Evolutionary conservation across 768 basidiomycete species (phyloP).

Genomic region (Astraeus odoratus): DNA sequence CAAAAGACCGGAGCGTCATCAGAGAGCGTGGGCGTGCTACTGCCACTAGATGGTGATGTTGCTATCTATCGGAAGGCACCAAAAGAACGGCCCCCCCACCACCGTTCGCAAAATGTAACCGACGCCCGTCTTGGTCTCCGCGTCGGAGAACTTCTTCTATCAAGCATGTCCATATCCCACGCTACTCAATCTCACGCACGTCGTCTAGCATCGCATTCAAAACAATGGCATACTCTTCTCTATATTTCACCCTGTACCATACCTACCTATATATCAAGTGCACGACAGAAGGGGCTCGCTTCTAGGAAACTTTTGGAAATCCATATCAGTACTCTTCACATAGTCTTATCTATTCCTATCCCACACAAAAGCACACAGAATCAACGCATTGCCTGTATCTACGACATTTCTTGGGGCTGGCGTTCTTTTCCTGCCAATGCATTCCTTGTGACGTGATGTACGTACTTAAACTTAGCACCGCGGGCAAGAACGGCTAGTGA

Average conservation of each 20-base stretch:
- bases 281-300: constrained; percentile 16
- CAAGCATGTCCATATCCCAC: constrained; percentile 17
- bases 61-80: neutral
- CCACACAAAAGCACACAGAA: constrained; percentile 19
- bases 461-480: constrained; percentile 14
- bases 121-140: constrained; percentile 10
- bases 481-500: too few relatives aligned
- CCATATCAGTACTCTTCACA: constrained; percentile 24
- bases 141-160: constrained; percentile 16
- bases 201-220: constrained; percentile 19
- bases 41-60: constrained; percentile 17
- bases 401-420: constrained; percentile 13
- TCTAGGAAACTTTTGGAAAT: constrained; percentile 27
- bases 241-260: constrained; percentile 26
- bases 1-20: constrained; percentile 60
- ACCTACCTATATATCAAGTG: constrained; percentile 34
- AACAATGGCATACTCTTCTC: constrained; percentile 22
- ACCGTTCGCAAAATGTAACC: too few relatives aligned
- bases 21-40: constrained; percentile 34
- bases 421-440: neutral
- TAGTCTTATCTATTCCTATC: constrained; percentile 27
- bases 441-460: neutral
- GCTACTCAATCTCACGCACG: constrained; percentile 12
- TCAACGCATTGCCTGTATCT: constrained; percentile 19
- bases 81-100: neutral